Conservation (phyloP, 139 green algal genomes). For the Tetraselmis chui region DNA sequence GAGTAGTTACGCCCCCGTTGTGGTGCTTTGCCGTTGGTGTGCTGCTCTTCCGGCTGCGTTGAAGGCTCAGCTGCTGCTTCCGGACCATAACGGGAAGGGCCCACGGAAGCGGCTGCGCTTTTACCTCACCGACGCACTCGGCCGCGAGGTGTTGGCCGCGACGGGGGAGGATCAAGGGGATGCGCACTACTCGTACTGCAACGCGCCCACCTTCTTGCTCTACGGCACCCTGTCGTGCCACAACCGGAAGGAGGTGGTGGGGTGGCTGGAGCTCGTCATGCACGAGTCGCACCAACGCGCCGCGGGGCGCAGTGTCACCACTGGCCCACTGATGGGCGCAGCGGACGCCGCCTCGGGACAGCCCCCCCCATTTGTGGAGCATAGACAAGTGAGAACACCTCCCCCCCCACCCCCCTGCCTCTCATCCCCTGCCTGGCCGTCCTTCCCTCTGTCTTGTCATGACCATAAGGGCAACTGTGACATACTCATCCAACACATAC, state of each 20-base stretch:
- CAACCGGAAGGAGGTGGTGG: constrained; percentile 26
- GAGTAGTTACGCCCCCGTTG: background rate
- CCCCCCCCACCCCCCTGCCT: no score
- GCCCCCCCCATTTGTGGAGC: background rate
- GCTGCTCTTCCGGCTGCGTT: background rate
- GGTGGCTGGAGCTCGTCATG: constrained; percentile 30
- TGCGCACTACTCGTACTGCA: constrained; percentile 45
- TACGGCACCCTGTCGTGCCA: constrained; percentile 5
- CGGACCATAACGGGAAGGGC: background rate
- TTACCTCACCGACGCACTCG: constrained; percentile 28
- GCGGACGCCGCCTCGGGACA: background rate
- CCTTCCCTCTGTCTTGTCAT: no score
- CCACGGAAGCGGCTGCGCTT: constrained; percentile 13
- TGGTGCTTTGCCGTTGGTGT: background rate
- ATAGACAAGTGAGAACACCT: background rate
- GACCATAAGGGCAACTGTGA: no score
- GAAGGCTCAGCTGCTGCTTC: background rate
- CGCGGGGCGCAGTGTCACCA: background rate
- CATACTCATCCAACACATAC: no score
- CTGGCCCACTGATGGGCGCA: background rate
- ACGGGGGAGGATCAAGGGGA: constrained; percentile 42
- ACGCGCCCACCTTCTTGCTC: constrained; percentile 16
- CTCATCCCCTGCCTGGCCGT: background rate
- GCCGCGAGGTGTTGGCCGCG: constrained; percentile 28
- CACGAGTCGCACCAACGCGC: constrained; percentile 9